Conservation (phyloP, 2,329 filamentous ascomycete genomes). For the Colletotrichum lindemuthianum region DNA sequence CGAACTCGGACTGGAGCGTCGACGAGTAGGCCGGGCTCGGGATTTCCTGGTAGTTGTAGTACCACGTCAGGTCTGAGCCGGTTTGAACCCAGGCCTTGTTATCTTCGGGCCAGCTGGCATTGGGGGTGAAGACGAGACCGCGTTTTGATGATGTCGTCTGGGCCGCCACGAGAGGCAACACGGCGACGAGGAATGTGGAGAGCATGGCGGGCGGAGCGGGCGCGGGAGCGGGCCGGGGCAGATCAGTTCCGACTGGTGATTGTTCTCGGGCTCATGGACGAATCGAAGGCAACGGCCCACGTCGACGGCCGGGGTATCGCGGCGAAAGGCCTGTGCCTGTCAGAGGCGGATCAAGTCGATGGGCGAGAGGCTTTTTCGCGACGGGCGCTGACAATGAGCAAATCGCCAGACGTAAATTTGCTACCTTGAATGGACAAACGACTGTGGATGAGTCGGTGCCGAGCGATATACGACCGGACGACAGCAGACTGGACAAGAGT, state of each 20-base stretch:
- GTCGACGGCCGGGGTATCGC: no score
- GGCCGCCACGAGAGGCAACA: constrained; percentile 41
- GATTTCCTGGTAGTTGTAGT: constrained; percentile 78
- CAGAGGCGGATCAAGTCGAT: background rate
- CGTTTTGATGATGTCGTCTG: constrained; percentile 67
- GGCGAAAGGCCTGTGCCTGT: no score
- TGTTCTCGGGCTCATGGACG: no score
- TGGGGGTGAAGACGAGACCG: constrained; percentile 76
- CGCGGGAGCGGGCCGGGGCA: constrained; percentile 20
- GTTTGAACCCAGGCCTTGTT: constrained; percentile 70
- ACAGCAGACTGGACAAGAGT: background rate
- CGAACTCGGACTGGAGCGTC: constrained; percentile 64
- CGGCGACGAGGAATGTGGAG: constrained; percentile 37
- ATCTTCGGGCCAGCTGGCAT: constrained; percentile 65
- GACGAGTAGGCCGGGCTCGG: constrained; percentile 65
- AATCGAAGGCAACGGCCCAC: background rate
- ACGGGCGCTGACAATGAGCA: no score
- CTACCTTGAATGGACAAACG: no score
- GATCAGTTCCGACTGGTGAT: background rate
- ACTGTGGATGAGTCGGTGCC: background rate
- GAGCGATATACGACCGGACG: background rate
- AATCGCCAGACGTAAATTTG: no score
- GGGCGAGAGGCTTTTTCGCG: no score
- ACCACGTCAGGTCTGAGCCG: constrained; percentile 76
- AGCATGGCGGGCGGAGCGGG: constrained; percentile 23